These are phyloP conservation scores for Paraglomus occultum DNA, from an alignment of 192 early-diverging fungal genomes.

Conservation along the genomic window DNA sequence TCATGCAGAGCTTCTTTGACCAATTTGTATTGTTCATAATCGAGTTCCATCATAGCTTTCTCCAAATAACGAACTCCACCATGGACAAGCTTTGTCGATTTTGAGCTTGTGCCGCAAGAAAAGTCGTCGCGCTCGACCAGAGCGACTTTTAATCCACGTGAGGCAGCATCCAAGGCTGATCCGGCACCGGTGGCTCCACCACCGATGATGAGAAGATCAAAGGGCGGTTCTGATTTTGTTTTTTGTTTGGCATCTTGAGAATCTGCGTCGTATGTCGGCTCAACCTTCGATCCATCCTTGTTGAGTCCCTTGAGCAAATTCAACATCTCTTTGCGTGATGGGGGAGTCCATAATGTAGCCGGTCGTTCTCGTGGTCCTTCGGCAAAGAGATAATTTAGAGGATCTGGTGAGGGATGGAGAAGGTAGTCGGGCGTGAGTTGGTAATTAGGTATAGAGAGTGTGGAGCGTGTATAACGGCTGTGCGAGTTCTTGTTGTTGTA, in stretches of 20 bases:
- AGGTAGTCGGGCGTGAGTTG: too few species aligned
- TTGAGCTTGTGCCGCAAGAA: constrained; percentile 85
- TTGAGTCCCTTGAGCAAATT: constrained; percentile 58
- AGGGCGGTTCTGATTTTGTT: constrained; percentile 42
- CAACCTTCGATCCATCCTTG: constrained; percentile 39
- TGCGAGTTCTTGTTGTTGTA: too few species aligned
- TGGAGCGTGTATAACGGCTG: too few species aligned
- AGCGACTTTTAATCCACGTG: constrained; percentile 88
- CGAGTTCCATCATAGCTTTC: constrained; percentile 91
- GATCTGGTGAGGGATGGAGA: too few species aligned
- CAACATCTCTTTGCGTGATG: constrained; percentile 70
- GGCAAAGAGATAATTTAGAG: too few species aligned
- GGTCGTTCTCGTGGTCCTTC: constrained; percentile 41
- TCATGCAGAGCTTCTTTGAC: constrained; percentile 96
- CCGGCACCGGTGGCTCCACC: constrained; percentile 96
- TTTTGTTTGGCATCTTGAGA: not conserved
- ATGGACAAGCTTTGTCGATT: constrained; percentile 95
- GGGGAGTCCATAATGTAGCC: constrained; percentile 73
- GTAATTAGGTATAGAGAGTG: too few species aligned
- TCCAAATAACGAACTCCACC: constrained; percentile 97
- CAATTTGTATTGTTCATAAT: constrained; percentile 96
- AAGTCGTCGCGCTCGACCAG: constrained; percentile 97
- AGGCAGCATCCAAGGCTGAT: constrained; percentile 89
- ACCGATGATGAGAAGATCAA: constrained; percentile 89
- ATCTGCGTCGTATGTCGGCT: constrained; percentile 23